phyloP scores from a whole-genome alignment of 441 rosid species.

The Populus hybrid region DNA sequence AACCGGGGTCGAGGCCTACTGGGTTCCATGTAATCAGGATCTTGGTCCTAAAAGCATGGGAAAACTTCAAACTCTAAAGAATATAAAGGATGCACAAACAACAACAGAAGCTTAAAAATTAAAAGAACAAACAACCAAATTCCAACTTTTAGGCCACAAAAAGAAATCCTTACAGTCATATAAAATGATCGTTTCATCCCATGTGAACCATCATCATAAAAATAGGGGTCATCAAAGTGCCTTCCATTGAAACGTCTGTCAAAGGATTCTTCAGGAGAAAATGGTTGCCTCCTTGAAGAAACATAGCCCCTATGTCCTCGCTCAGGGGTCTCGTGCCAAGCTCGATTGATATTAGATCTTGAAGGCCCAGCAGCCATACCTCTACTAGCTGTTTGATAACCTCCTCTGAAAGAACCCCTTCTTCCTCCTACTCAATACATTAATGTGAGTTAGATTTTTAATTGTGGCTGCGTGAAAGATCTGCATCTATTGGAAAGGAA shows the following conservation, averaged over 20 bases:
- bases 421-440: conserved; percentile 38
- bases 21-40: conserved; percentile 50
- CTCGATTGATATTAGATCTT: conserved; percentile 37
- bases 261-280: conserved; percentile 42
- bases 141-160: background rate
- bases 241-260: conserved; percentile 41
- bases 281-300: conserved; percentile 41
- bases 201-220: conserved; percentile 37
- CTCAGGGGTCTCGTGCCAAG: conserved; percentile 40
- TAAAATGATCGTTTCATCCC: conserved; percentile 56
- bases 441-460: conserved; percentile 9
- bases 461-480: background rate
- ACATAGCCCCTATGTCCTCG: conserved; percentile 35
- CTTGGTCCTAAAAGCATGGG: conserved; percentile 39
- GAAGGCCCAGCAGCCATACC: conserved; percentile 35
- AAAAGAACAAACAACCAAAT: background rate
- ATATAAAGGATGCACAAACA: conserved; percentile 1
- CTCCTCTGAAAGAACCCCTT: conserved; percentile 47
- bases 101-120: background rate
- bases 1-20: conserved; percentile 43
- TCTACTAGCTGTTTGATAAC: conserved; percentile 38
- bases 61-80: conserved; percentile 8
- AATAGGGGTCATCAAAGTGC: conserved; percentile 46
- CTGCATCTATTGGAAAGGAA: background rate
- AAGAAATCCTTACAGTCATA: conserved; percentile 33